Evolutionary conservation across 2,329 filamentous ascomycete genomes (phyloP).

Genomic region (Hymenotorrendiella dingleyae): DNA sequence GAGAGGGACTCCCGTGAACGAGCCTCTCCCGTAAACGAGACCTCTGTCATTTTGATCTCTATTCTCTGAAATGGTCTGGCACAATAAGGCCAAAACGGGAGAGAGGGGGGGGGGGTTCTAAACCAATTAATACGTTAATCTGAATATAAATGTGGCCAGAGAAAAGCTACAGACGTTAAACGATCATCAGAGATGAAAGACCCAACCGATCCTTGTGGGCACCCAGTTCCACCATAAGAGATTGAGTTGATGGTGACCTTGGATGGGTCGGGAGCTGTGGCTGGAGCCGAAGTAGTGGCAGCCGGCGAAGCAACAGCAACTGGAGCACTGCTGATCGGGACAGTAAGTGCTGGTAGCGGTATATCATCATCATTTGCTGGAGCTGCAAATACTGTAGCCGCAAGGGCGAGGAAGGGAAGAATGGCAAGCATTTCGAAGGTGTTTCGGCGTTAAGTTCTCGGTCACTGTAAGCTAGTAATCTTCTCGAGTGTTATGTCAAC

Average conservation of each 20-base stretch:
- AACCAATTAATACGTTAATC: too few species aligned
- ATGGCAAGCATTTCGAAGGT: conserved; percentile 19
- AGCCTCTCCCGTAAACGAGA: too few species aligned
- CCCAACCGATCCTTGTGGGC: conserved; percentile 38
- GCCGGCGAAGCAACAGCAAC: neutral
- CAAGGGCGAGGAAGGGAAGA: conserved; percentile 16
- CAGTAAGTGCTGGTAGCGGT: conserved; percentile 14
- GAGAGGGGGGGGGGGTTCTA: too few species aligned
- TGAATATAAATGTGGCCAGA: conserved; percentile 17
- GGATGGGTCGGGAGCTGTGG: conserved; percentile 27
- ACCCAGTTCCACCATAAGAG: conserved; percentile 42
- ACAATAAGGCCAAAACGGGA: neutral
- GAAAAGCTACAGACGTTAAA: conserved; percentile 31
- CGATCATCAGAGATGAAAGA: conserved; percentile 38
- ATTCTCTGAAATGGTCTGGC: too few species aligned
- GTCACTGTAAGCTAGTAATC: neutral
- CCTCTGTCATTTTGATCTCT: too few species aligned
- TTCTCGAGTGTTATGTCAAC: conserved; percentile 6
- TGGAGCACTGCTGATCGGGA: conserved; percentile 8
- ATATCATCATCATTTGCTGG: conserved; percentile 10
- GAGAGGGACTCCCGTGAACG: too few species aligned
- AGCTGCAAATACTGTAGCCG: conserved; percentile 19
- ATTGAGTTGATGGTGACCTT: conserved; percentile 38
- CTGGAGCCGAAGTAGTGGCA: conserved; percentile 11
- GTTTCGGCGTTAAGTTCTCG: conserved; percentile 3